phyloP scores from a whole-genome alignment of 192 early-diverging fungal genomes.

The Coemansia sp. region DNA sequence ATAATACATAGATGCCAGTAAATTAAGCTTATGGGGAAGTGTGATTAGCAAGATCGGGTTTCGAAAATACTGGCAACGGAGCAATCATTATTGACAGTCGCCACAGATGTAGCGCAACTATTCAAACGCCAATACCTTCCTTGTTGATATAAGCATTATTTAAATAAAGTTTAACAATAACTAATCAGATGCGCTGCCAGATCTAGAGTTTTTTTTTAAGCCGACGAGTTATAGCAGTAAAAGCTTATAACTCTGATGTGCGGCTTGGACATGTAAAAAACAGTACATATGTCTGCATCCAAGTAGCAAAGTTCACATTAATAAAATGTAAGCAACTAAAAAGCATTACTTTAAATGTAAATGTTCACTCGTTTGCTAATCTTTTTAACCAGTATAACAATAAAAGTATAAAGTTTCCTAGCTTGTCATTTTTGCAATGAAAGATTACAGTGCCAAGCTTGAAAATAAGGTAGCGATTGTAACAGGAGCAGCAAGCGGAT shows the following conservation, averaged over 20 bases:
- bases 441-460: constrained; percentile 22
- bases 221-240: background rate
- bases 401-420: background rate
- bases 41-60: background rate
- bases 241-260: background rate
- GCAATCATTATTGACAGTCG: too few species aligned
- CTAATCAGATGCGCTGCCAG: background rate
- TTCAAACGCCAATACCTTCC: background rate
- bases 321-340: background rate
- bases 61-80: too few species aligned
- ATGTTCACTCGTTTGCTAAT: background rate
- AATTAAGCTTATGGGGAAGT: background rate
- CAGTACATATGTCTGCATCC: background rate
- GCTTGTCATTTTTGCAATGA: background rate
- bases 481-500: constrained; percentile 47
- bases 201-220: background rate
- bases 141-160: background rate
- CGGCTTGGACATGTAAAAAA: background rate
- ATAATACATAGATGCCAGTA: background rate
- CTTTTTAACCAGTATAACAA: background rate
- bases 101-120: background rate
- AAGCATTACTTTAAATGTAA: background rate
- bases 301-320: background rate
- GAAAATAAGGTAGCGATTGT: constrained; percentile 37
- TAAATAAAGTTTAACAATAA: background rate